phyloP scores from a whole-genome alignment of 768 basidiomycete genomes.

The Collybia mongolica region DNA sequence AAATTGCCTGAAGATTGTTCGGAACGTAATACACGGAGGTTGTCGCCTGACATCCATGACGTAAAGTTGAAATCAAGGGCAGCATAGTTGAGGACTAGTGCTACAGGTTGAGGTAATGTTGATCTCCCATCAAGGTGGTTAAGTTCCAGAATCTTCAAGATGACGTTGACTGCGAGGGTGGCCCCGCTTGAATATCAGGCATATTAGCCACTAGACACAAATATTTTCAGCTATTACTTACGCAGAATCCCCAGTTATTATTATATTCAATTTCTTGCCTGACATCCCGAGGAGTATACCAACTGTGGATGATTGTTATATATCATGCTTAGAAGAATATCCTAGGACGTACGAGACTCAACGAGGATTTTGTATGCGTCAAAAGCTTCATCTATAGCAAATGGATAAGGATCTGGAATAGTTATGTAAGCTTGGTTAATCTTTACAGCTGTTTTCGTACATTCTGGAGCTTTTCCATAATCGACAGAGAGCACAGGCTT shows the following conservation, averaged over 20 bases:
- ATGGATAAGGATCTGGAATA: constrained; percentile 88
- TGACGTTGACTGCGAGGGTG: constrained; percentile 79
- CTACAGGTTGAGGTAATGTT: constrained; percentile 68
- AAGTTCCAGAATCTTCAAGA: constrained; percentile 81
- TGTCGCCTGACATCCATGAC: constrained; percentile 89
- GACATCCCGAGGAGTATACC: constrained; percentile 87
- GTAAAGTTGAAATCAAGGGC: constrained; percentile 98
- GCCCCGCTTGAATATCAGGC: constrained; percentile 63
- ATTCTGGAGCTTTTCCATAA: constrained; percentile 97
- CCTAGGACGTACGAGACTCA: constrained; percentile 51
- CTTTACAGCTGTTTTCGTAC: constrained; percentile 38
- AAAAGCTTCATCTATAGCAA: constrained; percentile 92
- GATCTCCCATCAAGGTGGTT: constrained; percentile 34
- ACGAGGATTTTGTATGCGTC: constrained; percentile 83
- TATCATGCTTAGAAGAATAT: not conserved
- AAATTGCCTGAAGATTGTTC: constrained; percentile 87
- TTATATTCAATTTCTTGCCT: constrained; percentile 72
- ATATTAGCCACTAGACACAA: not conserved
- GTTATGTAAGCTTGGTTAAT: constrained; percentile 4
- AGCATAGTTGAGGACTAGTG: constrained; percentile 86
- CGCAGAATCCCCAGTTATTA: constrained; percentile 97
- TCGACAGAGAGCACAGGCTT: constrained; percentile 85
- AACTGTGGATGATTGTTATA: constrained; percentile 28
- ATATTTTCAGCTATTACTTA: constrained; percentile 39
- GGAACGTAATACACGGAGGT: constrained; percentile 79